Base-by-base conservation (phyloP, 1,284 basidiomycete genomes). In the Volvariella volvacea region DNA sequence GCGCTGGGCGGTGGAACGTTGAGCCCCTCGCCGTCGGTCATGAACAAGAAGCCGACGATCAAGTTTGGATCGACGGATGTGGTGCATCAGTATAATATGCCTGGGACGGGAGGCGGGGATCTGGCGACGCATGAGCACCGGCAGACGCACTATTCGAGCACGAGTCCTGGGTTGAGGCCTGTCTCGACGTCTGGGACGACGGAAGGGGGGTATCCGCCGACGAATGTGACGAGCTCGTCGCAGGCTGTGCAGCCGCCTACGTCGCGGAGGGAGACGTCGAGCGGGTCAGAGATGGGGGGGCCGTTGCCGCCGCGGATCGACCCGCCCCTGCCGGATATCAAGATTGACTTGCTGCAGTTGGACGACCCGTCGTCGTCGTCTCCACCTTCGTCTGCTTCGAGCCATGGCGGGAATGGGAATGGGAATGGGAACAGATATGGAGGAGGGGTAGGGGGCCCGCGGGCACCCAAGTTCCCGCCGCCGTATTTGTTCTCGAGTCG, bases 31-130 rank as follows among this genome's bases (percentile, higher is more conserved):
- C 61, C 67, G 42, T 54, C 65, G 49, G 20, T 51, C 9, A 50
- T 60, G 49, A 60, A 55, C 49, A 76, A 73, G 61, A 73, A 68
- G 42, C 77, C 78, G 45, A 78, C 80, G 20, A 81, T 90, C 71
- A 88, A 88, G 60, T 90, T 90, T 54, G 82, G 74, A 34, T 68
- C 68, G 32, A 66, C 82, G 53, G 86, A 89, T 47, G 56, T 88
- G 4, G 77, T 88, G 31, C 85, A 89, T 58, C 76, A 77, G 43
- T 90, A 90, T 59, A 74, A 73, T 17, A 68, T 67, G n/a, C 66
- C 65, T n/a, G 71, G 71, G 7, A 64, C 64, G 19, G 68, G 70
- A 7, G 64, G 67, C 34, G 19, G n/a, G n/a, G 71, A 66, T 42
- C 61, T 66, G 10, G 74, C 75, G 15, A 78, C 66, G 4, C 83